Evolutionary conservation across 2,329 filamentous ascomycete genomes (phyloP).

Genomic region (Teratosphaeria pseudoeucalypti): DNA sequence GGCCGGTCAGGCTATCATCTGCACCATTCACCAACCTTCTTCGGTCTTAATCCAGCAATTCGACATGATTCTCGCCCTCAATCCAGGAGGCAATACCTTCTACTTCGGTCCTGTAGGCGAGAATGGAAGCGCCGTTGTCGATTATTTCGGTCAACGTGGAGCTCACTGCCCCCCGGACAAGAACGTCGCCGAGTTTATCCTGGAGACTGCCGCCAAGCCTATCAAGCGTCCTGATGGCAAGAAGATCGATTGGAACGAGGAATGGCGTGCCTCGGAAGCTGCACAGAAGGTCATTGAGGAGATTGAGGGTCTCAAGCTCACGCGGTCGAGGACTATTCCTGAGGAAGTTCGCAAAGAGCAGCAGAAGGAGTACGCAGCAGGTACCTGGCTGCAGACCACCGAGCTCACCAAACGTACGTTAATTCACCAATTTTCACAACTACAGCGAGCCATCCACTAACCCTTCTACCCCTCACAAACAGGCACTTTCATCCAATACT

Average conservation of each 20-base stretch:
- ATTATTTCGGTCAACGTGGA: conserved; percentile 59
- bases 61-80: conserved; percentile 61
- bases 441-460: not conserved
- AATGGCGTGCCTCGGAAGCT: conserved; percentile 59
- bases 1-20: conserved; percentile 61
- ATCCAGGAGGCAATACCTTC: conserved; percentile 59
- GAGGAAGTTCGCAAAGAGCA: conserved; percentile 28
- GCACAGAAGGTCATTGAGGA: conserved; percentile 50
- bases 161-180: conserved; percentile 55
- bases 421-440: not conserved
- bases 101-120: conserved; percentile 64
- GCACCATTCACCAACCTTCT: conserved; percentile 64
- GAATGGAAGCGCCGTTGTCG: conserved; percentile 53
- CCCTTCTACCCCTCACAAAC: too few species aligned
- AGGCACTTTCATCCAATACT: conserved; percentile 50
- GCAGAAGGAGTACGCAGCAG: conserved; percentile 49
- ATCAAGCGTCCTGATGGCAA: conserved; percentile 43
- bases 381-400: conserved; percentile 50
- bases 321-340: conserved; percentile 39
- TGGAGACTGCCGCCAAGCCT: conserved; percentile 54
- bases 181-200: conserved; percentile 57
- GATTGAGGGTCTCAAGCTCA: conserved; percentile 53
- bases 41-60: conserved; percentile 61
- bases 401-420: conserved; percentile 56
- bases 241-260: conserved; percentile 61